Evolutionary conservation across 805 yeast species (phyloP).

Genomic region (Kuraishia ogatae): DNA sequence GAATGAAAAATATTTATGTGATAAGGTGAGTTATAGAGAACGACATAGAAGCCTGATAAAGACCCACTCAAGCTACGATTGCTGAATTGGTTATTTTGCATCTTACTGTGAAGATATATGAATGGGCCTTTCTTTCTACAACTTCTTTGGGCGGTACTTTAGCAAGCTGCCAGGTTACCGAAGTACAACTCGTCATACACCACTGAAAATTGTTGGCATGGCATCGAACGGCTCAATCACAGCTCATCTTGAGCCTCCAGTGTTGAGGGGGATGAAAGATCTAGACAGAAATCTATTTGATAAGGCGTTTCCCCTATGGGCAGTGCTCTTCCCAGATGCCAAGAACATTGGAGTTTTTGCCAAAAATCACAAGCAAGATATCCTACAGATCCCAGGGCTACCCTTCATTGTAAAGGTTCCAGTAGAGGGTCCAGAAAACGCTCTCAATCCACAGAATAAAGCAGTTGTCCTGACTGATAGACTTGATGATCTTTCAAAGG

Average conservation of each 20-base stretch:
- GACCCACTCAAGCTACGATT: too few relatives aligned
- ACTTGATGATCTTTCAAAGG: conserved; percentile 29
- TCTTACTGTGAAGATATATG: not conserved
- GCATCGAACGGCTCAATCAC: not conserved
- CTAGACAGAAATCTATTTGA: conserved; percentile 63
- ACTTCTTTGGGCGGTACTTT: not conserved
- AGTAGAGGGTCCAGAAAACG: conserved; percentile 7
- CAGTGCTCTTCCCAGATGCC: conserved; percentile 65
- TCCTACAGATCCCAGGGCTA: conserved; percentile 63
- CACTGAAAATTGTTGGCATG: not conserved
- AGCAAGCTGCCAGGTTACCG: not conserved
- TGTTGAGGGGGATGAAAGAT: conserved; percentile 51
- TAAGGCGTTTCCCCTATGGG: conserved; percentile 49
- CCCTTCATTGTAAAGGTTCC: conserved; percentile 51
- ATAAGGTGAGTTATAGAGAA: not conserved
- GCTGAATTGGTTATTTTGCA: too few relatives aligned
- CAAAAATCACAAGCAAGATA: conserved; percentile 46
- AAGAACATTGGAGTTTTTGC: conserved; percentile 50
- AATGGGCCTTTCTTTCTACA: not conserved
- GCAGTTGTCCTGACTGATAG: conserved; percentile 57
- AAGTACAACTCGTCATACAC: not conserved
- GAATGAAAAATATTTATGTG: not conserved
- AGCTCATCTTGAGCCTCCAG: conserved; percentile 43
- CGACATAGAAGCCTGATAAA: not conserved
- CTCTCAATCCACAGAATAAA: conserved; percentile 27